A percentile compares a stretch with the other conserved stretches of the same genome.
Conservation (phyloP, 805 yeast genomes). For the Wickerhamiella qilinensis region DNA sequence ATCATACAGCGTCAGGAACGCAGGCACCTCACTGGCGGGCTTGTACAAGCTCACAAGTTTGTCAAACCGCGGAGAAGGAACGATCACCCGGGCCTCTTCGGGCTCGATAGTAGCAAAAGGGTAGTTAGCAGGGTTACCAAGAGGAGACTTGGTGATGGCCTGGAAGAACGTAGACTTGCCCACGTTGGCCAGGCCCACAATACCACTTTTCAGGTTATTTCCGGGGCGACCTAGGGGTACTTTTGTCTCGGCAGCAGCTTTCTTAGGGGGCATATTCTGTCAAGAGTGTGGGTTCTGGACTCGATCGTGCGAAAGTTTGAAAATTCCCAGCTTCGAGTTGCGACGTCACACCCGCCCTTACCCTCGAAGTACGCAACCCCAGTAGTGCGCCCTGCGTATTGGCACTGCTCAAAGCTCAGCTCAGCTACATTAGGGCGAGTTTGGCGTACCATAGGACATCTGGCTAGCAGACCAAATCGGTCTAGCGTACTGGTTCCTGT, state of each 20-base stretch:
- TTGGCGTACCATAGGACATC: too few relatives aligned
- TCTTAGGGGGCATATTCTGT: conserved; percentile 80
- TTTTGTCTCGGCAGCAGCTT: conserved; percentile 53
- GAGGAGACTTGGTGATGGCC: conserved; percentile 41
- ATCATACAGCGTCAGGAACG: conserved; percentile 83
- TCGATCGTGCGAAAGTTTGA: background rate
- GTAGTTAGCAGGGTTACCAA: conserved; percentile 52
- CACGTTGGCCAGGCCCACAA: conserved; percentile 79
- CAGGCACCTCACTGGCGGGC: conserved; percentile 81
- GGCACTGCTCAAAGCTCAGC: too few relatives aligned
- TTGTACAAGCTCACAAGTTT: conserved; percentile 39
- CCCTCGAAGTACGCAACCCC: background rate
- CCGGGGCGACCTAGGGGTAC: conserved; percentile 75
- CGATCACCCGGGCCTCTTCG: conserved; percentile 42
- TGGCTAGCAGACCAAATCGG: too few relatives aligned
- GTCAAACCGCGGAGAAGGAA: conserved; percentile 35
- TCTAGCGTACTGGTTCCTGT: too few relatives aligned
- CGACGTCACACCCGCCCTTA: background rate
- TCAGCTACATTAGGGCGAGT: too few relatives aligned
- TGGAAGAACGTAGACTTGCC: conserved; percentile 44
- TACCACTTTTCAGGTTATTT: conserved; percentile 59
- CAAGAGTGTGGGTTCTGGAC: conserved; percentile 8
- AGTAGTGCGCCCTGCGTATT: too few relatives aligned
- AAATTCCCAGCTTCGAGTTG: too few relatives aligned
- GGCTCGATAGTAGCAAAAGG: conserved; percentile 70